phyloP scores from a whole-genome alignment of 208 protist species.

The Balamuthia mandrillaris region DNA sequence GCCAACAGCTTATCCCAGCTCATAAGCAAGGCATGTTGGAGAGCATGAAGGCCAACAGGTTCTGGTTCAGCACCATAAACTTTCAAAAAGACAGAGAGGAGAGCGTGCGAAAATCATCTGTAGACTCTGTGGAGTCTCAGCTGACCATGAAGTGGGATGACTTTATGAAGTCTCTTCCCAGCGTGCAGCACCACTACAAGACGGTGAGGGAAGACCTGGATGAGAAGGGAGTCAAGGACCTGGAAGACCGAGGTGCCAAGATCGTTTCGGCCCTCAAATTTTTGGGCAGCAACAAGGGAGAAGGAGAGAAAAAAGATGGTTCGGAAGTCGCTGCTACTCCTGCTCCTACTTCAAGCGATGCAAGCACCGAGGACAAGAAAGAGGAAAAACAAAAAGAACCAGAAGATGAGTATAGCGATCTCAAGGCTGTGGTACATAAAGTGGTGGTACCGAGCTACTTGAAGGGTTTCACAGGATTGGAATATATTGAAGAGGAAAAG shows the following conservation, averaged over 20 bases:
- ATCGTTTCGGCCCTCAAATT: slow-evolving; percentile 1
- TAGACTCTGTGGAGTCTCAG: background rate
- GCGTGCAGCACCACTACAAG: background rate
- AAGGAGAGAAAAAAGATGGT: no score
- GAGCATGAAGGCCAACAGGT: background rate
- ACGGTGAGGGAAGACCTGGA: background rate
- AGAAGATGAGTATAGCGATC: no score
- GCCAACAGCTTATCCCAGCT: background rate
- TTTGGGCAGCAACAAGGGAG: background rate
- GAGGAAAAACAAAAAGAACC: no score
- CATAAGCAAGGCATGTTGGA: background rate
- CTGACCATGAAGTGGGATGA: slow-evolving; percentile 11
- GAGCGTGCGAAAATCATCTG: background rate
- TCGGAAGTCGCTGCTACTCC: background rate
- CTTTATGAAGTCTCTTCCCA: background rate
- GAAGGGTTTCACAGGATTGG: background rate
- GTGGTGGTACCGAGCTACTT: background rate
- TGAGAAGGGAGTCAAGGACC: background rate
- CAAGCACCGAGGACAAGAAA: background rate
- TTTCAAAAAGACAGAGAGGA: background rate
- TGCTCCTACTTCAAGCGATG: background rate
- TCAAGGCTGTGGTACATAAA: no score
- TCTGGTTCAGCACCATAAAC: slow-evolving; percentile 14
- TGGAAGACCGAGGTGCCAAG: background rate
- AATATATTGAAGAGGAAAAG: background rate